Conservation (phyloP, 257 asterid genomes). For the Solanum rostratum region DNA sequence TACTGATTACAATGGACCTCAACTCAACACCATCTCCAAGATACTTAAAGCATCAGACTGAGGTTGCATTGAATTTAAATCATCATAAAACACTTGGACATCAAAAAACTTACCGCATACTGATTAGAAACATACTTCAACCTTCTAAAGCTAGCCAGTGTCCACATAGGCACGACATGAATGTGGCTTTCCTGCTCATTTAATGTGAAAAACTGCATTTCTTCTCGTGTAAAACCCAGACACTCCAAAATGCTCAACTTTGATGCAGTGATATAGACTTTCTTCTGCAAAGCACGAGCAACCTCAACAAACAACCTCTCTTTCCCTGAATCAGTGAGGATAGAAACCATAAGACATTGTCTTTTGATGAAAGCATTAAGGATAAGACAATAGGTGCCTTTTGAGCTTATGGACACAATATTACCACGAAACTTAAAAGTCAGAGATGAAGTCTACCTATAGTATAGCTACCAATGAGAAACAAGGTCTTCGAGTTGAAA, state of each 20-base stretch:
- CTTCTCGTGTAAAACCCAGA: slow-evolving; percentile 54
- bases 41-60: background rate
- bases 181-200: slow-evolving; percentile 87
- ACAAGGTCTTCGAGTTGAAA: slow-evolving; percentile 77
- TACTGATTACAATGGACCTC: background rate
- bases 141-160: slow-evolving; percentile 76
- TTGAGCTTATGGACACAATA: background rate
- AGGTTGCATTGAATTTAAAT: background rate
- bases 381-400: background rate
- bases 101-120: slow-evolving; percentile 43
- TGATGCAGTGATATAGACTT: slow-evolving; percentile 62
- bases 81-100: background rate
- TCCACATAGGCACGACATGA: slow-evolving; percentile 97
- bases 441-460: slow-evolving; percentile 45
- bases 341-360: background rate
- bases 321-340: slow-evolving; percentile 45
- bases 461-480: slow-evolving; percentile 92
- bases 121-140: slow-evolving; percentile 59
- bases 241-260: slow-evolving; percentile 79
- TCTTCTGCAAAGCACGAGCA: slow-evolving; percentile 76
- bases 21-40: background rate
- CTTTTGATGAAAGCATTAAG: background rate
- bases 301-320: slow-evolving; percentile 80
- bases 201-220: slow-evolving; percentile 70
- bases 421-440: background rate